Evolutionary conservation across 805 yeast genomes (phyloP), one percentile per base, ranked within the genome.

Genomic region (Candida maesae): DNA sequence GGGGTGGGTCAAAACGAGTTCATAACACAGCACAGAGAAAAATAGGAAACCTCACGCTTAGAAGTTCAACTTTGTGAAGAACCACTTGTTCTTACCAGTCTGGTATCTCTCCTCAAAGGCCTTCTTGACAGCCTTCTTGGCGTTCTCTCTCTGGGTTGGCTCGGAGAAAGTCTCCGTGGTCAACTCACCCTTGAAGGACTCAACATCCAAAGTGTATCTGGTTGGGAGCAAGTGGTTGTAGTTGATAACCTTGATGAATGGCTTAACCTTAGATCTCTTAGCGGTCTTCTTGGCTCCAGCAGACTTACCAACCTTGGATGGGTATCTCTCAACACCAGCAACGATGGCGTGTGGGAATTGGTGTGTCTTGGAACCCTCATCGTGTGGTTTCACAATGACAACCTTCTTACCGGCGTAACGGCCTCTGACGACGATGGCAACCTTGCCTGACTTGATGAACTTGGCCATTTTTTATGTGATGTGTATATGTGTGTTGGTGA

Each of bases 371-470:
- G 97, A 78, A 70, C 99, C 99, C 68, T 91, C 97, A 68, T 93
- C 98, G 71, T 86, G 93, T 63, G 96, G 93, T 75, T 86, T 88
- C 70, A 91, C 90, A 68, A 91, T 87, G 71, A 91, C 98, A 61
- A 91, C 99, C 85, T 91, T 91, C 86, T 89, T 91, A 81, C 99
- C 99, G 73, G 99, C 99, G 84, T 81, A 91, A 79, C 98, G 91
- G 70, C 99, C 98, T 50, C 56, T 51, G 46, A 53, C 57, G 46
- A 53, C 55, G 40, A 73, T 82, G 81, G 90, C 97, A 84, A 91
- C 98, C 45, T 53, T 56, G 81, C 97, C 97, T 70, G 98, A 86
- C 81, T 91, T 93, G 78, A 93, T 83, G 84, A 93, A 91, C 78
- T 93, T 93, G 78, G 96, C 96, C 96, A 89, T 64, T 39, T 27